Conservation (phyloP, 441 rosid species). For the Raphanus hybrid region DNA sequence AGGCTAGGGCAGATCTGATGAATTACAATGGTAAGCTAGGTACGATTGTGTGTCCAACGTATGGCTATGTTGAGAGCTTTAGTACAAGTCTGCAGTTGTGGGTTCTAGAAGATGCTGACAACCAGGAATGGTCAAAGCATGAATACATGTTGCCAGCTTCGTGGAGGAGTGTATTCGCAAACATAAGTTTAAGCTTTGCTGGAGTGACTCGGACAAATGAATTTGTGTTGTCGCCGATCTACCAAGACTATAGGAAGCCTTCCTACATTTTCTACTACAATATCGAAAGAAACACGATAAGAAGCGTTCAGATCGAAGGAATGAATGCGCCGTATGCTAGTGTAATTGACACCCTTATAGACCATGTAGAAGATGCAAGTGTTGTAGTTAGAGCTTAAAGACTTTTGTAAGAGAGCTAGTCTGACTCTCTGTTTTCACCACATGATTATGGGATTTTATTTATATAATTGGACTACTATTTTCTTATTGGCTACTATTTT, state of each 20-base stretch:
- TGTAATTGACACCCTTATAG: neutral
- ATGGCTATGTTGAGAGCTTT: neutral
- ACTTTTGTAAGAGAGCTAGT: neutral
- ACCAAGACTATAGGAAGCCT: neutral
- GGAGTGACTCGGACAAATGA: neutral
- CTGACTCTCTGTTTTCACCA: neutral
- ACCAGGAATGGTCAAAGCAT: neutral
- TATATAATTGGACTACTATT: neutral
- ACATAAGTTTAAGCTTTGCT: neutral
- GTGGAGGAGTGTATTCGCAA: neutral
- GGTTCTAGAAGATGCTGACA: neutral
- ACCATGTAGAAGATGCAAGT: neutral
- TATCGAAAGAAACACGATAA: neutral
- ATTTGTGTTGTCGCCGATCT: neutral
- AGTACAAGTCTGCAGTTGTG: neutral
- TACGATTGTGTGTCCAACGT: neutral
- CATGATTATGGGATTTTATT: neutral
- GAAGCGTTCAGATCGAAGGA: neutral
- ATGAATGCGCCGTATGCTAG: neutral
- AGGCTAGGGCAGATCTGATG: neutral
- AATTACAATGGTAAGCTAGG: neutral
- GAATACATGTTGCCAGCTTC: neutral
- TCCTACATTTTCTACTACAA: neutral
- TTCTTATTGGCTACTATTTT: neutral
- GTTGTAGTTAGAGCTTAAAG: neutral